Evolutionary conservation across 305 asterid genomes (phyloP).

Genomic region (Fraxinus velutina): DNA sequence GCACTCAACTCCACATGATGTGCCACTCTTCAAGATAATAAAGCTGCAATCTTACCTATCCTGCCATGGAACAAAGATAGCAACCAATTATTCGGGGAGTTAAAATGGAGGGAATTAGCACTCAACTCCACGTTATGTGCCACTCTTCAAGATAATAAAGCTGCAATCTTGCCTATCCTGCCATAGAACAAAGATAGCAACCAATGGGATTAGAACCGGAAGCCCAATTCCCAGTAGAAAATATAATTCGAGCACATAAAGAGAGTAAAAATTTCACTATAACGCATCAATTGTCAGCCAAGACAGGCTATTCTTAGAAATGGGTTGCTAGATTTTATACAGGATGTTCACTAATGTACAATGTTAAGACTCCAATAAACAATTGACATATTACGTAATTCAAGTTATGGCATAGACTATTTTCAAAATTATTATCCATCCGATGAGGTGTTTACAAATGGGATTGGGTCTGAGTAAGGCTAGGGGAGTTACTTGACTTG

Average conservation of each 20-base stretch:
- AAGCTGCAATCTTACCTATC: not conserved
- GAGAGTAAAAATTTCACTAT: not conserved
- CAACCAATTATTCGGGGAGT: not conserved
- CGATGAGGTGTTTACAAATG: not conserved
- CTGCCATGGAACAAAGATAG: not conserved
- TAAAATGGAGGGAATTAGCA: not conserved
- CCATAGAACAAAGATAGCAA: not conserved
- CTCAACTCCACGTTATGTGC: not conserved
- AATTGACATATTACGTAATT: not conserved
- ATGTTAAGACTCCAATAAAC: not conserved
- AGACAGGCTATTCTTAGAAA: not conserved
- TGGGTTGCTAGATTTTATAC: not conserved
- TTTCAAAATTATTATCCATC: not conserved
- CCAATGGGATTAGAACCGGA: not conserved
- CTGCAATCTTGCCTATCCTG: not conserved
- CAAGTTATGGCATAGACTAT: not conserved
- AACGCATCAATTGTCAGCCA: not conserved
- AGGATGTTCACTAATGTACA: not conserved
- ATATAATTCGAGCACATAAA: not conserved
- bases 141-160: not conserved
- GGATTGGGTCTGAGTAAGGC: not conserved
- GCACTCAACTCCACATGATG: not conserved
- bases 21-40: not conserved
- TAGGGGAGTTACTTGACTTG: not conserved
- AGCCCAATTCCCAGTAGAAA: not conserved